Base-by-base conservation (phyloP, 2,329 filamentous ascomycete genomes). In the Xylariomycetidae sp. region DNA sequence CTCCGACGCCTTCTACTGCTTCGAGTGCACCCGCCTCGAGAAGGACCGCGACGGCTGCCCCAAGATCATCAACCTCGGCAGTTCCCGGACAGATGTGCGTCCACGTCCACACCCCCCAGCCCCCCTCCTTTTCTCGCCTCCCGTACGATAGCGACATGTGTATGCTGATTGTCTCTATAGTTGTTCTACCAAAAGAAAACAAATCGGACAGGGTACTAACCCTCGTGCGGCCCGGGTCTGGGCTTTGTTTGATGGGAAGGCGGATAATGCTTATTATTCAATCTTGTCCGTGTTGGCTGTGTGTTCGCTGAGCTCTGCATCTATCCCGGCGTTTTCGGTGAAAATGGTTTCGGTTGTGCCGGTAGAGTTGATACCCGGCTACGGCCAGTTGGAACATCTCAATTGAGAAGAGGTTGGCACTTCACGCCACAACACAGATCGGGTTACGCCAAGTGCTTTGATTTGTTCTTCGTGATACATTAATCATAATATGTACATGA, bases 51-150 rank as follows among this genome's bases (percentile, higher is more conserved):
- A 98, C 58, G 92, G 92, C 2, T 98, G 92, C 62, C 92, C 92
- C 34, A 98, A 98, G 77, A 98, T 98, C 63, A 96, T 98, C 58
- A 98, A 98, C 59, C 65, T 98, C 56, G 92, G 92, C 25, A 94
- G 85, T 70, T 92, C 84, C 38, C 79, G 92, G 65, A 98, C 92
- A 55, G 92, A 98, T 74, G 72, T 96, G 64, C 50, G 72, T 68
- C 41, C 35, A 20, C 27, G 12, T 10, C 17, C 7, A 18, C 19
- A 10, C 9, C 14, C 19, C 12, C 10, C n/a, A 26, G 14, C n/a
- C 22, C 12, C 28, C 29, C 77, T 80, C 49, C 79, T 28, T 47
- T 26, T 34, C 15, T 14, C 6, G 18, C 20, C 20, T 23, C 20
- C 20, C 12, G 20, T 23, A 8, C 20, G 20, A n/a, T 23, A 16